A percentile compares a stretch with the other conserved stretches of the same genome.
Evolutionary conservation across 148 eudicot species (phyloP).

Genomic region (Rheum nobile): DNA sequence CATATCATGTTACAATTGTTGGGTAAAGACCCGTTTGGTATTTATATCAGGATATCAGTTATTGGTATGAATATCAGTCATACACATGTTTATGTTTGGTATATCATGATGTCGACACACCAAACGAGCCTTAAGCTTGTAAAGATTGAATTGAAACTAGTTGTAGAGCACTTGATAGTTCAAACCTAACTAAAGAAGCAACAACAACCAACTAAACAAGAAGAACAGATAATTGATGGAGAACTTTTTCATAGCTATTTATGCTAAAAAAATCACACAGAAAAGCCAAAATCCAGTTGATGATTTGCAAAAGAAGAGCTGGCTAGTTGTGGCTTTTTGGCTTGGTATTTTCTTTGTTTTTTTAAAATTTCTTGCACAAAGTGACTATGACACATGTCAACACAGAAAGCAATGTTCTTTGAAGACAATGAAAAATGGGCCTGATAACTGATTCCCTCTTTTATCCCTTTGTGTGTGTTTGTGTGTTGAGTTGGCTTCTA

Average conservation of each 20-base stretch:
- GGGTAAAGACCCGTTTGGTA: too few species aligned
- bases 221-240: not conserved
- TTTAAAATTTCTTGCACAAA: not conserved
- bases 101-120: too few species aligned
- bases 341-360: too few species aligned
- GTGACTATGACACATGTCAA: not conserved
- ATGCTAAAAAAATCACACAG: not conserved
- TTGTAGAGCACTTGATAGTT: not conserved
- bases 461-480: not conserved
- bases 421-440: not conserved
- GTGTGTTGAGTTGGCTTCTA: not conserved
- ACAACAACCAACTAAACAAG: not conserved
- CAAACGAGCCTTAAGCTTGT: not conserved
- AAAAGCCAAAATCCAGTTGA: conserved; percentile 1
- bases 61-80: too few species aligned
- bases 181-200: not conserved
- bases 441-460: not conserved
- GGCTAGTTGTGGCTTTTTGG: not conserved
- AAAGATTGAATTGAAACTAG: not conserved
- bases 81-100: too few species aligned
- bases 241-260: not conserved
- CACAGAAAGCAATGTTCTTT: not conserved
- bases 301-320: not conserved
- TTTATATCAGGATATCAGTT: too few species aligned
- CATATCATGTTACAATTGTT: too few species aligned